Percentiles rank a stretch among this genome's conserved stretches.
phyloP scores from a whole-genome alignment of 2,329 filamentous ascomycete species.

The Trichoderma cornu-damae region DNA sequence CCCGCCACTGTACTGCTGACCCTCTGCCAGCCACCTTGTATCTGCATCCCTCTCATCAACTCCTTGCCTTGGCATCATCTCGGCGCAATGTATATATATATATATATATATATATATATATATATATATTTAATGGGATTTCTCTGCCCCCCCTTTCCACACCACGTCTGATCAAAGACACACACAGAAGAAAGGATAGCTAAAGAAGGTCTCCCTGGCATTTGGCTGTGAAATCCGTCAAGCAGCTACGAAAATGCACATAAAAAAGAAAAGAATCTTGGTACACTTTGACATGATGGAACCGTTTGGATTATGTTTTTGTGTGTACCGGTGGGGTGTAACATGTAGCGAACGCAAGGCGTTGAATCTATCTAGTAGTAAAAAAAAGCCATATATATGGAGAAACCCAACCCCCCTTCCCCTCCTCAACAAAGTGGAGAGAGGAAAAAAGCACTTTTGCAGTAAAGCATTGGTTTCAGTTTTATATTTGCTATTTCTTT shows the following conservation, averaged over 20 bases:
- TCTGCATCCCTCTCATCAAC: constrained; percentile 17
- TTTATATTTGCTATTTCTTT: neutral
- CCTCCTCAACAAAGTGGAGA: constrained; percentile 15
- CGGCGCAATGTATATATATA: constrained; percentile 31
- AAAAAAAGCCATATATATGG: constrained; percentile 24
- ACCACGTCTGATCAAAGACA: neutral
- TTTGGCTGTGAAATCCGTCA: constrained; percentile 7
- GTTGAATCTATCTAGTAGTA: constrained; percentile 23
- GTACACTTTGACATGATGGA: constrained; percentile 1
- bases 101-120: too few species aligned
- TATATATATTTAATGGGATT: constrained; percentile 23
- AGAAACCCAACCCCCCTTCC: too few species aligned
- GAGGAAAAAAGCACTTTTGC: constrained; percentile 14
- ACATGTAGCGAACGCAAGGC: constrained; percentile 23
- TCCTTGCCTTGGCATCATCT: constrained; percentile 30
- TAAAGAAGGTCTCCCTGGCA: neutral
- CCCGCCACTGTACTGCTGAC: constrained; percentile 6
- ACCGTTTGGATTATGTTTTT: constrained; percentile 19
- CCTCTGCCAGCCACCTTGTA: neutral
- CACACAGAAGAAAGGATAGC: constrained; percentile 3
- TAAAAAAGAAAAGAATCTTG: neutral
- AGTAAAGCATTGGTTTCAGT: constrained; percentile 17
- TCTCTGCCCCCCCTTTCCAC: constrained; percentile 1
- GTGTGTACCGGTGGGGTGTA: constrained; percentile 21
- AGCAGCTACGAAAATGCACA: constrained; percentile 17